Evolutionary conservation across 176 grass and related monocot species (phyloP), one percentile per base, ranked within the genome.

Genomic region (Carex pumila): DNA sequence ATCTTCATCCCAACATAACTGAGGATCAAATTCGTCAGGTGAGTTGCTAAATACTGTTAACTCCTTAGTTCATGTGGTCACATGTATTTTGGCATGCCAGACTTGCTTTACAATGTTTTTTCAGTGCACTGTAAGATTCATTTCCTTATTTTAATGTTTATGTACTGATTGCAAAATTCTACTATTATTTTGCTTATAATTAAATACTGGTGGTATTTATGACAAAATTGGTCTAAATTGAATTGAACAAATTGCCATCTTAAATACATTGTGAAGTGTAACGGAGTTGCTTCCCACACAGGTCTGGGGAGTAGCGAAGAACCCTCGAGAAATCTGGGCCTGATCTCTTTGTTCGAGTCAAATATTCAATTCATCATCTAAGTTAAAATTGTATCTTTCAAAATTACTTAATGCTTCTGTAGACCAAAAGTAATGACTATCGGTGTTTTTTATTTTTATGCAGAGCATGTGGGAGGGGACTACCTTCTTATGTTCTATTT

Each of bases 1-100:
- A 99, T 90, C 96, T 99, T 83, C 91, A 99, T 65, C 81, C 93
- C 5, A 93, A 99, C 87, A 99, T 99, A 81, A 99, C 85, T 7
- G 93, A 99, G 55, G 93, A 93, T 17, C 96, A 99, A 84, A 89
- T 99, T 43, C 89, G 93, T 77, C 93, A 90, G 89, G 96, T 99
- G 21, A 88, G 36, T 56, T 14, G 71, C 22, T 53, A 31, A 68
- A 79, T 37, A 70, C 70, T 84, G 59, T 30, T 13, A 80, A 73
- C 15, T 90, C 8, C 45, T n/a, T 79, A 30, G 76, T 79, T 47
- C 18, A 7, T 34, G 12, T 8, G 13, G 52, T 31, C 7, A 56
- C 52, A 32, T 57, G 52, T 34, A 56, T 56, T 22, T 77, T 55
- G 73, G 57, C 22, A 7, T 56, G 50, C 12, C 29, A 34, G 49